These are phyloP conservation scores for Exophiala alcalophila DNA, from an alignment of 2,329 filamentous ascomycete species.

Conservation along the genomic window DNA sequence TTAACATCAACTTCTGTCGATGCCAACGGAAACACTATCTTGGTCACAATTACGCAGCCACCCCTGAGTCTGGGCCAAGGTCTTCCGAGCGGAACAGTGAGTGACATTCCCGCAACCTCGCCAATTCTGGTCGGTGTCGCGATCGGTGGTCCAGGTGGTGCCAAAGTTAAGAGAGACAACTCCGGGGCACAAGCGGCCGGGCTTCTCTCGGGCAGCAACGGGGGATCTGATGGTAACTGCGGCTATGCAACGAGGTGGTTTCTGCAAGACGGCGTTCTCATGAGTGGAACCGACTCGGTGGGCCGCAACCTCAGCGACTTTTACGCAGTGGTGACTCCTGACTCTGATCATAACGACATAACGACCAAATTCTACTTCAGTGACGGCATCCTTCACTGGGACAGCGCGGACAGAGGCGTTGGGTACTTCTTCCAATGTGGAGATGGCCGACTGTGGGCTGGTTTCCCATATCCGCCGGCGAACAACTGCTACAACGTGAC, in stretches of 20 bases:
- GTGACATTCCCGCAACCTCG: conserved; percentile 14
- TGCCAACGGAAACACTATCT: conserved; percentile 16
- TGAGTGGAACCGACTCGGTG: conserved; percentile 15
- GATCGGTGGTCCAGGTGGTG: conserved; percentile 4
- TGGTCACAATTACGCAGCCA: conserved; percentile 15
- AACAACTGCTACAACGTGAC: conserved; percentile 20
- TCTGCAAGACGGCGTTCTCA: conserved; percentile 17
- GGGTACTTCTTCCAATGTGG: conserved; percentile 26
- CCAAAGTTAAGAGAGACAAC: conserved; percentile 20
- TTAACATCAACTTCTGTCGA: conserved; percentile 15
- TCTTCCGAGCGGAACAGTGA: conserved; percentile 21
- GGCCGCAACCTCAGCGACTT: conserved; percentile 25
- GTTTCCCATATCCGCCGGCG: conserved; percentile 23
- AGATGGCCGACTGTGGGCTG: conserved; percentile 21
- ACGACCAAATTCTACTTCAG: conserved; percentile 21
- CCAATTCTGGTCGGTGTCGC: conserved; percentile 21
- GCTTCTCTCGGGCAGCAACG: conserved; percentile 12
- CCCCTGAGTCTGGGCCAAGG: conserved; percentile 23
- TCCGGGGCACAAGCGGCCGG: conserved; percentile 4
- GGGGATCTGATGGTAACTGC: conserved; percentile 19
- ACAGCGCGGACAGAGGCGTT: conserved; percentile 17
- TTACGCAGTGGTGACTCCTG: conserved; percentile 12
- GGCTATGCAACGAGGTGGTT: conserved; percentile 21
- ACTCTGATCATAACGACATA: conserved; percentile 20
- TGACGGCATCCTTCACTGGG: conserved; percentile 26